These are phyloP conservation scores for Lathyrus aphaca DNA, from an alignment of 306 rosid species.

Conservation along the genomic window DNA sequence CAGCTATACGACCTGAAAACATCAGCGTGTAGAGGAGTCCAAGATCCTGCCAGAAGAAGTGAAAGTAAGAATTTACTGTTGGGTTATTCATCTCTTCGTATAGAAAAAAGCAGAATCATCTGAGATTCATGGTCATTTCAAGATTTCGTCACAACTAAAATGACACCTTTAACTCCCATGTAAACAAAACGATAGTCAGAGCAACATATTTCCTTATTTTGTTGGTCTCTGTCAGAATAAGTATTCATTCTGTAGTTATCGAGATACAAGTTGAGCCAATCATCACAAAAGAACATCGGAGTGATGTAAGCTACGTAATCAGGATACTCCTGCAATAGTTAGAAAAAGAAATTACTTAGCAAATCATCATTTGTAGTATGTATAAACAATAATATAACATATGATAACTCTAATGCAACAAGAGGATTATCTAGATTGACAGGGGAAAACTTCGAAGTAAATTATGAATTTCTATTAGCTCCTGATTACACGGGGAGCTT, in stretches of 20 bases:
- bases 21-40: constrained; percentile 99
- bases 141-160: constrained; percentile 15
- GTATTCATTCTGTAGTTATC: constrained; percentile 73
- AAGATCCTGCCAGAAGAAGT: constrained; percentile 68
- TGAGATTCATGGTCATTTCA: neutral
- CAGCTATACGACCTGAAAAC: constrained; percentile 96
- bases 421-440: neutral
- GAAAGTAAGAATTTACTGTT: constrained; percentile 36
- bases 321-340: constrained; percentile 75
- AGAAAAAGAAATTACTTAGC: constrained; percentile 40
- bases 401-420: neutral
- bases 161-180: constrained; percentile 87
- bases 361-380: neutral
- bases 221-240: constrained; percentile 57
- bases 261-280: constrained; percentile 91
- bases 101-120: constrained; percentile 27
- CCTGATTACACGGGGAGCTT: constrained; percentile 14
- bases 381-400: constrained; percentile 32
- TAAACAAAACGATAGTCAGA: constrained; percentile 95
- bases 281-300: constrained; percentile 79
- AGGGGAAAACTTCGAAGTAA: neutral
- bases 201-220: constrained; percentile 71
- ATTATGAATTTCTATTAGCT: constrained; percentile 18
- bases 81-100: constrained; percentile 29
- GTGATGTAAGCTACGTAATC: constrained; percentile 77